Evolutionary conservation across 164 flowering plant species (phyloP).

Genomic region (Dillenia turbinata): DNA sequence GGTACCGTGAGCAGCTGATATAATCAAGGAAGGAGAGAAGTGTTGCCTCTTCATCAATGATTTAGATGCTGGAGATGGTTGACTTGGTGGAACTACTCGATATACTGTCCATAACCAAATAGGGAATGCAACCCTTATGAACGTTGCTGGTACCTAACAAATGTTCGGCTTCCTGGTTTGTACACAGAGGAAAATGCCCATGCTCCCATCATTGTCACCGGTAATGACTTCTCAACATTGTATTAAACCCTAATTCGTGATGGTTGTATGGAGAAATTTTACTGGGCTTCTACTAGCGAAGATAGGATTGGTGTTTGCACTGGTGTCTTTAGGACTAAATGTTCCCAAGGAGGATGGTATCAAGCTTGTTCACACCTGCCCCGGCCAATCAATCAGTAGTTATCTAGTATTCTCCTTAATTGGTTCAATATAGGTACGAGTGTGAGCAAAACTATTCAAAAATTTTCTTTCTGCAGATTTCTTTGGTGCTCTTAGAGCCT

Average conservation of each 20-base stretch:
- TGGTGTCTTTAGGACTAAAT: conserved; percentile 35
- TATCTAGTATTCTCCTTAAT: too few species aligned
- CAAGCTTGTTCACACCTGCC: conserved; percentile 38
- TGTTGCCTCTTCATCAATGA: conserved; percentile 47
- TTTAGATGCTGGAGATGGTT: conserved; percentile 51
- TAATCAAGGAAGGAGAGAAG: conserved; percentile 45
- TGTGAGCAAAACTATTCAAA: too few species aligned
- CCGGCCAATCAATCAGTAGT: conserved; percentile 46
- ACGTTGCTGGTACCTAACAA: conserved; percentile 53
- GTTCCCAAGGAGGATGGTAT: conserved; percentile 26
- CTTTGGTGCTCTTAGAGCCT: conserved; percentile 51
- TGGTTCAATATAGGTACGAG: too few species aligned
- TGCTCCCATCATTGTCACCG: conserved; percentile 49
- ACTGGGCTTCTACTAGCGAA: conserved; percentile 51
- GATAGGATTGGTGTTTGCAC: conserved; percentile 45
- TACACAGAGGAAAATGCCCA: conserved; percentile 43
- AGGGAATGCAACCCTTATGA: conserved; percentile 57
- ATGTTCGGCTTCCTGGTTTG: conserved; percentile 48
- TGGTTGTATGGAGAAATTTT: conserved; percentile 57
- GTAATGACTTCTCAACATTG: conserved; percentile 50
- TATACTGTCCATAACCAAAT: conserved; percentile 56
- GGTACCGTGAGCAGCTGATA: conserved; percentile 51
- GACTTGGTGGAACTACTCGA: conserved; percentile 47
- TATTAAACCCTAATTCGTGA: conserved; percentile 55
- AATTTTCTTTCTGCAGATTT: conserved; percentile 24